Evolutionary conservation across 257 asterid species (phyloP).

Genomic region (Lycium ferocissimum): DNA sequence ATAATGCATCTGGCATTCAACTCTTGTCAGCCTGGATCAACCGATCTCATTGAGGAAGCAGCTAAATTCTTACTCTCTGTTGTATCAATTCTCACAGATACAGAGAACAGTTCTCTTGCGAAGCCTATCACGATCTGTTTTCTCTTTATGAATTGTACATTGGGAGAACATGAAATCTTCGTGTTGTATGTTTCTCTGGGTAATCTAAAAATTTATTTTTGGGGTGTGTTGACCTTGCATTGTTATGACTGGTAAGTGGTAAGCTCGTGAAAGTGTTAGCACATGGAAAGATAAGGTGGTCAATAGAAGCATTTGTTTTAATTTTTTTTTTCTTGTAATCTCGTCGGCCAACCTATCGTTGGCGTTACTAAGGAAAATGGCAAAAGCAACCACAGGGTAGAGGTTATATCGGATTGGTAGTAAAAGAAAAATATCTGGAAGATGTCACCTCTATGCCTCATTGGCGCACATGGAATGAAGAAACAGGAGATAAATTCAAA

Average conservation of each 20-base stretch:
- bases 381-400: neutral
- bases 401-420: neutral
- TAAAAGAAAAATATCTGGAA: neutral
- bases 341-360: neutral
- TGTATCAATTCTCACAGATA: slow-evolving; percentile 16
- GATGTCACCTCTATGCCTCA: neutral
- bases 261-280: neutral
- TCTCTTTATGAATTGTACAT: slow-evolving; percentile 14
- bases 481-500: neutral
- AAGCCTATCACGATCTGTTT: neutral
- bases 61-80: slow-evolving; percentile 7
- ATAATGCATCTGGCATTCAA: neutral
- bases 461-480: neutral
- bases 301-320: neutral
- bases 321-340: neutral
- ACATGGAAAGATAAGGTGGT: neutral
- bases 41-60: neutral
- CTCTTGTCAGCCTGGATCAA: slow-evolving; percentile 2
- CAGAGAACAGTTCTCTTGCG: neutral
- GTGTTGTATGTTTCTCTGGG: slow-evolving; percentile 24
- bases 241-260: neutral
- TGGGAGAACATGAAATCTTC: neutral
- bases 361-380: neutral
- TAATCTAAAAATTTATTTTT: slow-evolving; percentile 2
- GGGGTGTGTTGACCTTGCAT: neutral